Evolutionary conservation across 2,329 filamentous ascomycete genomes (phyloP).

Genomic region (Fusarium sp.): DNA sequence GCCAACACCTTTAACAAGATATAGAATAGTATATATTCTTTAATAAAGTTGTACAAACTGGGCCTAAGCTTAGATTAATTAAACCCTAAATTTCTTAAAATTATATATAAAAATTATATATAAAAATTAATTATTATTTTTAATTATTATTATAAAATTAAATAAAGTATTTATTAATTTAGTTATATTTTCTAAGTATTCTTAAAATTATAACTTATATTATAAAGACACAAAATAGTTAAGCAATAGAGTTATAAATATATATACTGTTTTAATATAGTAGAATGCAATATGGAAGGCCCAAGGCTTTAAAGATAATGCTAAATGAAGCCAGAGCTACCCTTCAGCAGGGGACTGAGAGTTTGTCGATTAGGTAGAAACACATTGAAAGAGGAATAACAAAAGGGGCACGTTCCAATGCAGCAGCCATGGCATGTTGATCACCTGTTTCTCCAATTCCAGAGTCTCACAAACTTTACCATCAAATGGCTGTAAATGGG

Average conservation of each 20-base stretch:
- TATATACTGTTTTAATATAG: no score
- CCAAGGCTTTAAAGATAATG: neutral
- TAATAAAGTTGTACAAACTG: no score
- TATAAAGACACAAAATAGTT: no score
- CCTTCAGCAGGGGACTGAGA: neutral
- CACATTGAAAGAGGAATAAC: neutral
- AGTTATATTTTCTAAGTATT: no score
- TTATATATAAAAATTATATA: no score
- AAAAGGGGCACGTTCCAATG: neutral
- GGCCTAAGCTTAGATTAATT: neutral
- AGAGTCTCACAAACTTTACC: neutral
- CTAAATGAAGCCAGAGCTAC: neutral
- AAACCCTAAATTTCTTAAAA: neutral
- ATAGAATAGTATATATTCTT: neutral
- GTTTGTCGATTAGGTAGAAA: conserved; percentile 1
- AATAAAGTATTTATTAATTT: no score
- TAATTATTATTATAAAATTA: no score
- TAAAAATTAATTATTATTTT: no score
- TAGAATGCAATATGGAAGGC: no score
- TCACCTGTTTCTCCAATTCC: neutral
- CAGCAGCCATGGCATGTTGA: neutral
- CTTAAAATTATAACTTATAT: no score
- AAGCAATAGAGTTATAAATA: no score
- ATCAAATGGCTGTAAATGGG: neutral
- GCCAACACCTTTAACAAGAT: neutral